Evolutionary conservation across 345 rosid genomes (phyloP), one percentile per base, ranked within the genome.

Genomic region (Sapria himalayana): DNA sequence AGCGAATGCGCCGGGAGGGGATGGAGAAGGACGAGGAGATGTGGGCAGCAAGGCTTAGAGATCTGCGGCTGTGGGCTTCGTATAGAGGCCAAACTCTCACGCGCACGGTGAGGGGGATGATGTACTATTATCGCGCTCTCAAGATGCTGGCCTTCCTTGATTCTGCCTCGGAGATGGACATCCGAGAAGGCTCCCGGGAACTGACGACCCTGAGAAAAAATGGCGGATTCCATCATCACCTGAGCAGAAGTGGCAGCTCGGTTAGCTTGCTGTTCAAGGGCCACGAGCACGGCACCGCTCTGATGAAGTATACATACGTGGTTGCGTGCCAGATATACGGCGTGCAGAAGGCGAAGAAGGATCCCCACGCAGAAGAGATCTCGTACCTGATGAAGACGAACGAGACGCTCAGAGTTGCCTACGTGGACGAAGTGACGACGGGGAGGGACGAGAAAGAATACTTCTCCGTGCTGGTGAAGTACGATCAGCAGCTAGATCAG

Each of bases 301-400:
- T 86, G 74, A 81, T 86, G 97, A 86, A 86, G 49, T 86, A 52
- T 56, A 76, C 94, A 0, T 86, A 86, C 47, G 97, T 86, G 45
- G 82, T 86, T 45, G 91, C 97, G 41, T 81, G 97, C 58, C 97
- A 86, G 71, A 72, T 86, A 55, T 86, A 86, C 36, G 97, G 97
- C 31, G 46, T 76, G 31, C 97, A 86, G 58, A 86, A 68, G 70
- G 93, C 76, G 43, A 86, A 71, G 52, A 76, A 76, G 53, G 97
- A 86, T 58, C 76, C 81, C 22, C 80, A 60, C 52, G 94, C 94
- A 23, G 91, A 81, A 25, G 97, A 86, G 45, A 86, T 86, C 38
- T 50, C 72, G 49, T 61, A 66, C 41, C 59, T 86, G 64, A 81
- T 86, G 97, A 66, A 78, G 49, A 66, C 47, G 16, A 85, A 86